These are phyloP conservation scores for Globisporangium emineosum DNA, from an alignment of 352 stramenopile species.

Conservation along the genomic window DNA sequence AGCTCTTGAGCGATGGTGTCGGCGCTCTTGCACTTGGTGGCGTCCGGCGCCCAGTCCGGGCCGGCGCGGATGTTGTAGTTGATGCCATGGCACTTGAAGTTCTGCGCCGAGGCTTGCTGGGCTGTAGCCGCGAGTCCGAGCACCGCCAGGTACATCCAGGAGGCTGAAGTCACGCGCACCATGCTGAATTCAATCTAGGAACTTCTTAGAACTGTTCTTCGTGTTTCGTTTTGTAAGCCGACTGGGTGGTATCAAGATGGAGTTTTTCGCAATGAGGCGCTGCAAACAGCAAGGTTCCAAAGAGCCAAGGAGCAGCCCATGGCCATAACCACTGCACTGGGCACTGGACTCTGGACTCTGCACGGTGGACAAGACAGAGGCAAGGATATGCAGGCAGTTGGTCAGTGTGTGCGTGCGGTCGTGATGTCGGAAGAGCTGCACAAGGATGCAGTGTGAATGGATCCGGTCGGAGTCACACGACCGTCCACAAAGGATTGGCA, in stretches of 20 bases:
- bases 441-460: neutral
- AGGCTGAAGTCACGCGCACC: neutral
- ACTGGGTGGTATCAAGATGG: neutral
- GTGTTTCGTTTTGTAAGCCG: neutral
- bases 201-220: neutral
- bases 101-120: neutral
- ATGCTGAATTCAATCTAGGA: neutral
- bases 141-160: neutral
- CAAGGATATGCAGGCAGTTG: neutral
- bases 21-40: conserved; percentile 52
- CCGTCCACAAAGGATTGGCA: neutral
- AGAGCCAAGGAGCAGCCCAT: neutral
- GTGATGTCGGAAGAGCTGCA: neutral
- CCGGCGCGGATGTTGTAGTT: conserved; percentile 75
- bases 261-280: neutral
- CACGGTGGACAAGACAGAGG: neutral
- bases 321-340: neutral
- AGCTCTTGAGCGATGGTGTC: conserved; percentile 42
- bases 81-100: conserved; percentile 47
- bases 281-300: neutral
- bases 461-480: neutral
- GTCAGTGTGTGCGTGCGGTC: neutral
- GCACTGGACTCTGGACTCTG: too few relatives aligned
- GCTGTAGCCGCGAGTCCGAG: neutral
- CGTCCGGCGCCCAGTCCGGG: conserved; percentile 43